Base-by-base conservation (phyloP, 495 filamentous ascomycete genomes). In the Achaetomiella virescens region DNA sequence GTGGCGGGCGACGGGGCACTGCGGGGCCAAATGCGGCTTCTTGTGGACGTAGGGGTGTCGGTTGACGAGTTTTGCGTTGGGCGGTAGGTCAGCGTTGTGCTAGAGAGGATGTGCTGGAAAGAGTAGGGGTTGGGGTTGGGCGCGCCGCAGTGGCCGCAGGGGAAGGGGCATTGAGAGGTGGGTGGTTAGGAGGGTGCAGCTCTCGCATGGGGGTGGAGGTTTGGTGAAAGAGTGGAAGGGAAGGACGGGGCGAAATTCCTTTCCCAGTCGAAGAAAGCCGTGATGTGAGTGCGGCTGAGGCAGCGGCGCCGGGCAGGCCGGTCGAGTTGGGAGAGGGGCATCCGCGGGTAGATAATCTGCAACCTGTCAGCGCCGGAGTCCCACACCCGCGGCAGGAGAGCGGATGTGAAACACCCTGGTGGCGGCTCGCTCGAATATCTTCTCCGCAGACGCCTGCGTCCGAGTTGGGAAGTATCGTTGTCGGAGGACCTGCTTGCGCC, bases 281-380 rank as follows among this genome's bases (percentile, higher is more conserved):
- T 40, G 29, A 74, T 72, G 22, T 65, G 61, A 0, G 65, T 65
- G 7, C 72, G 69, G 55, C 72, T 74, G 10, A 75, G 43, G 48
- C 72, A 73, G 12, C 72, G 60, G n/a, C 70, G 52, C 10, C 70
- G 63, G 2, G 72, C 67, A 10, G 63, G 46, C 25, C 61, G 60
- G 27, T 71, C 66, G 3, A 75, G 51, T 41, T 69, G 57, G 11
- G 61, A 57, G 15, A 70, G 51, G 1, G 53, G 58, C 41, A 62
- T 61, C 17, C 44, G 57, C n/a, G 66, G 67, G 54, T 66, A 68
- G 11, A 65, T 55, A 40, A 70, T 51, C 25, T 58, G 21, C 22
- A 62, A 15, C 22, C 12, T 45, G 3, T 35, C 11, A 17, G 45
- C n/a, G n/a, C n/a, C n/a, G n/a, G n/a, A n/a, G n/a, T n/a, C n/a